These are phyloP conservation scores for Ceratocystis cacaofunesta DNA, from an alignment of 2,329 filamentous ascomycete species.

Conservation along the genomic window DNA sequence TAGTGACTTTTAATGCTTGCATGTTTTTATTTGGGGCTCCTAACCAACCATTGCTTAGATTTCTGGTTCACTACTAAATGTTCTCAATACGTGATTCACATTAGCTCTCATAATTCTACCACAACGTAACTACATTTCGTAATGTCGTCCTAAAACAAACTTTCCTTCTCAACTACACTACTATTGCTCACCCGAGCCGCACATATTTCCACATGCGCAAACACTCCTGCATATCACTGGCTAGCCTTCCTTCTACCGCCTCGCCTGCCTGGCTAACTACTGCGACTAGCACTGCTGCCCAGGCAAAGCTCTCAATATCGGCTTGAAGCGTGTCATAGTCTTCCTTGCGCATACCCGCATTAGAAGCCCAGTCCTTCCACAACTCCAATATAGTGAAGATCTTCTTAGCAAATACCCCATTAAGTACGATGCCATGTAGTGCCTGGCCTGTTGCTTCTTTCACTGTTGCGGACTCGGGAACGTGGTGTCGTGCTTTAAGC, in stretches of 20 bases:
- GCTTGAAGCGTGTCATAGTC: slow-evolving; percentile 28
- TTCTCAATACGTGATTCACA: too few species aligned
- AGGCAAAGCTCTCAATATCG: slow-evolving; percentile 30
- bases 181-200: slow-evolving; percentile 29
- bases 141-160: not conserved
- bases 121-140: too few species aligned
- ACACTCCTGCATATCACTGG: slow-evolving; percentile 41
- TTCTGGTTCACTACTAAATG: too few species aligned
- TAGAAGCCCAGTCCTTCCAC: slow-evolving; percentile 41
- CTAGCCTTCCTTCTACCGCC: slow-evolving; percentile 33
- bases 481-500: slow-evolving; percentile 25
- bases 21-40: slow-evolving; percentile 4
- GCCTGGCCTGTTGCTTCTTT: slow-evolving; percentile 32
- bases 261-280: slow-evolving; percentile 32
- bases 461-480: slow-evolving; percentile 21
- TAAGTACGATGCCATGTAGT: slow-evolving; percentile 38
- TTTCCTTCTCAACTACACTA: too few species aligned
- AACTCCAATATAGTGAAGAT: slow-evolving; percentile 33
- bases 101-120: too few species aligned
- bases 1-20: slow-evolving; percentile 10
- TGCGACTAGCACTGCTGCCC: slow-evolving; percentile 34
- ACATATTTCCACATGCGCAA: slow-evolving; percentile 39
- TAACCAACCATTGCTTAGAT: not conserved
- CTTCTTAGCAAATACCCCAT: slow-evolving; percentile 29
- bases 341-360: slow-evolving; percentile 36